Conservation (phyloP, 2,329 filamentous ascomycete genomes). For the Arthrinium phaeospermum region DNA sequence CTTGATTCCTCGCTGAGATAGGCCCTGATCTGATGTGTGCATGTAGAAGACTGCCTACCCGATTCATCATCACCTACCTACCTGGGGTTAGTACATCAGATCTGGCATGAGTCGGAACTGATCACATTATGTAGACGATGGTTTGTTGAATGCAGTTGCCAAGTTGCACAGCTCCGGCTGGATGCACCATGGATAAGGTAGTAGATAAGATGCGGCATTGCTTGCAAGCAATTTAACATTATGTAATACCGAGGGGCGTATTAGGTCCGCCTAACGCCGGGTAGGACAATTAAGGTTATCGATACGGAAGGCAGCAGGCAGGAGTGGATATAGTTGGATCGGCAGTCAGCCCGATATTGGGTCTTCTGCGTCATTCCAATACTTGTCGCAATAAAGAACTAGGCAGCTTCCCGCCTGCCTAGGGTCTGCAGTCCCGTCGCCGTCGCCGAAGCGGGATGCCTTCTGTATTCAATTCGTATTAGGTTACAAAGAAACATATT, state of each 20-base stretch:
- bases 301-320: not conserved
- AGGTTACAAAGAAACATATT: not conserved
- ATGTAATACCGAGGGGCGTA: not conserved
- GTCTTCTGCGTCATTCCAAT: constrained; percentile 19
- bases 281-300: constrained; percentile 12
- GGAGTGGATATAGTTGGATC: not conserved
- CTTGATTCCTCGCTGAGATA: not conserved
- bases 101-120: not conserved
- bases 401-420: constrained; percentile 13
- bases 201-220: no score
- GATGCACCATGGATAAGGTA: no score
- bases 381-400: constrained; percentile 7
- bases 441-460: not conserved
- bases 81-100: not conserved
- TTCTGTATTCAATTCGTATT: not conserved
- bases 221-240: no score
- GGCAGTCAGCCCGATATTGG: not conserved
- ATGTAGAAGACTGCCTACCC: not conserved
- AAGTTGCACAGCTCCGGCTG: no score
- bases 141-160: not conserved
- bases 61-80: not conserved
- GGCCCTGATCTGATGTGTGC: not conserved
- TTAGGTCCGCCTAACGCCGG: not conserved
- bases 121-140: not conserved
- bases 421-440: not conserved